phyloP scores from a whole-genome alignment of 1,284 basidiomycete genomes.

The Abortiporus biennis region DNA sequence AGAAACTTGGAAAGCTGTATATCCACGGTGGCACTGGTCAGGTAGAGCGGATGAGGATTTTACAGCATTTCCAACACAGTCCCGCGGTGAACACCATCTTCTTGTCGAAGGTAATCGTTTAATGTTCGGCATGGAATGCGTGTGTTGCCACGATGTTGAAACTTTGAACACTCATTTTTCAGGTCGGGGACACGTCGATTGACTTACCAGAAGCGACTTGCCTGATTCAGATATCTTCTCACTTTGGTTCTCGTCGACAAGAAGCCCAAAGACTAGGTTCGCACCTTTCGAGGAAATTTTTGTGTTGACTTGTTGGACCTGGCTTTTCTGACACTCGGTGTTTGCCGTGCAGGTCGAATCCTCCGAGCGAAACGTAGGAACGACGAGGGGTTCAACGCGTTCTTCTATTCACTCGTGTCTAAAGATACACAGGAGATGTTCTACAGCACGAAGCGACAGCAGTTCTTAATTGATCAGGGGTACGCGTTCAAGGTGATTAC shows the following conservation, averaged over 20 bases:
- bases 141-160: constrained; percentile 1
- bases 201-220: constrained; percentile 99
- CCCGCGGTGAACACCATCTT: constrained; percentile 98
- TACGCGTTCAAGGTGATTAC: constrained; percentile 99
- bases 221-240: constrained; percentile 99
- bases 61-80: constrained; percentile 95
- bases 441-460: constrained; percentile 98
- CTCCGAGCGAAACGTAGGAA: constrained; percentile 96
- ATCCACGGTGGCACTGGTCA: constrained; percentile 98
- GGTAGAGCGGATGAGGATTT: constrained; percentile 91
- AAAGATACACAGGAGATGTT: constrained; percentile 99
- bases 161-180: constrained; percentile 7
- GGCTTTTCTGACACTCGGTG: background rate
- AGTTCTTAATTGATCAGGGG: constrained; percentile 97
- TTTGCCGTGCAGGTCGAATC: constrained; percentile 66
- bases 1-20: constrained; percentile 89
- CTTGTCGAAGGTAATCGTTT: constrained; percentile 76
- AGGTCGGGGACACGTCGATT: constrained; percentile 99
- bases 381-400: constrained; percentile 99
- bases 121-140: background rate
- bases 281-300: constrained; percentile 14
- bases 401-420: constrained; percentile 98
- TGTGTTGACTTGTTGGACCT: constrained; percentile 4
- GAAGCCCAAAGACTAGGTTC: constrained; percentile 93
- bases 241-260: constrained; percentile 97